Evolutionary conservation across 2,329 filamentous ascomycete species (phyloP).

Genomic region (Claviceps sp.): DNA sequence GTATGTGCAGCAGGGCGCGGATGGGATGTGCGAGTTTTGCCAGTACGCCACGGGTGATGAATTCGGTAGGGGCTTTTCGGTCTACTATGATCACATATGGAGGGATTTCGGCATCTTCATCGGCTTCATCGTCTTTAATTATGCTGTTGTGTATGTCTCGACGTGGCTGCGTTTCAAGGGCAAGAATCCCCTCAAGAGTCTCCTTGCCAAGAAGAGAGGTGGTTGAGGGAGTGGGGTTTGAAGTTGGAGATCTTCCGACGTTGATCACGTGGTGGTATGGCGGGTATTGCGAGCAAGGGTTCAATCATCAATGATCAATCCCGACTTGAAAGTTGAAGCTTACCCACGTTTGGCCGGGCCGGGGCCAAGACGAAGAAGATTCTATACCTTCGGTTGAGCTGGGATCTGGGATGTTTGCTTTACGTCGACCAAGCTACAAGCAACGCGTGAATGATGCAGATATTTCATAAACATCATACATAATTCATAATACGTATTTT

Average conservation of each 20-base stretch:
- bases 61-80: conserved; percentile 45
- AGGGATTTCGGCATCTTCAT: conserved; percentile 52
- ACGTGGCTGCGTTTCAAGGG: conserved; percentile 27
- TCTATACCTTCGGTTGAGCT: too few species aligned
- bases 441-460: too few species aligned
- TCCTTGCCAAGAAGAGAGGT: conserved; percentile 14
- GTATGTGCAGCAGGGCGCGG: conserved; percentile 41
- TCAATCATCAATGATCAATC: too few species aligned
- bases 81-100: conserved; percentile 50
- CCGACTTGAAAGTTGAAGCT: too few species aligned
- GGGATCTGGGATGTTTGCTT: too few species aligned
- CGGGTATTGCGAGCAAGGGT: neutral
- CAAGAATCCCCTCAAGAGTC: conserved; percentile 22
- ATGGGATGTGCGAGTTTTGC: conserved; percentile 51
- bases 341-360: too few species aligned
- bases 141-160: conserved; percentile 22
- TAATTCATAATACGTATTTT: too few species aligned
- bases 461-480: too few species aligned
- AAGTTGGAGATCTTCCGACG: neutral
- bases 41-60: conserved; percentile 47
- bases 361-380: too few species aligned
- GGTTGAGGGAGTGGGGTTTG: neutral
- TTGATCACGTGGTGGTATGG: neutral
- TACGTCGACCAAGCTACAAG: too few species aligned
- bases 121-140: conserved; percentile 53